These are phyloP conservation scores for Zelonia costaricensis DNA, from an alignment of 208 protist species.

Conservation along the genomic window DNA sequence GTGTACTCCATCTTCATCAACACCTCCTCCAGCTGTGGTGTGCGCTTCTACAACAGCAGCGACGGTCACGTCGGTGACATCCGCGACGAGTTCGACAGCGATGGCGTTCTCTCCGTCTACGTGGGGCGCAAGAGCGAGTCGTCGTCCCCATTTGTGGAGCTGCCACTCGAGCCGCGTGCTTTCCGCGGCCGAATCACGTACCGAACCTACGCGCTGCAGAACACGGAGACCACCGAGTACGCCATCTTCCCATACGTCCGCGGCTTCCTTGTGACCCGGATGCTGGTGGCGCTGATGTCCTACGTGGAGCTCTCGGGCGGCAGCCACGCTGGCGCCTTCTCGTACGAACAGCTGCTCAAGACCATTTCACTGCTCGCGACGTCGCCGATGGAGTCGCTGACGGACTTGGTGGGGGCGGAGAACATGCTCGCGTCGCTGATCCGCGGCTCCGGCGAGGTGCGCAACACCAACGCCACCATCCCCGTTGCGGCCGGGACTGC, in stretches of 20 bases:
- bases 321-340: conserved; percentile 25
- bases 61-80: conserved; percentile 78
- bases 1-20: conserved; percentile 90
- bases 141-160: conserved; percentile 69
- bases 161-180: conserved; percentile 69
- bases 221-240: conserved; percentile 31
- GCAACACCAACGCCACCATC: conserved; percentile 31
- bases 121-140: conserved; percentile 89
- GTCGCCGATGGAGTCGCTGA: conserved; percentile 42
- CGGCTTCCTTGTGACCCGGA: conserved; percentile 79
- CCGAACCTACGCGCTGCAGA: conserved; percentile 45
- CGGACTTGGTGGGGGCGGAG: conserved; percentile 44
- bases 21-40: conserved; percentile 82
- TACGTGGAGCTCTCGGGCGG: conserved; percentile 48
- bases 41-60: conserved; percentile 89
- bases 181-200: conserved; percentile 87
- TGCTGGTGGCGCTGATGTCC: conserved; percentile 84
- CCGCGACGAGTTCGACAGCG: conserved; percentile 83
- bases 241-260: conserved; percentile 75
- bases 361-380: conserved; percentile 42
- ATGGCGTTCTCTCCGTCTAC: conserved; percentile 80
- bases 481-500: conserved; percentile 25
- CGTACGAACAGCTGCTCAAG: conserved; percentile 44
- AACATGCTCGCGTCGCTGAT: conserved; percentile 41
- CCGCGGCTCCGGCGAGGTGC: conserved; percentile 36